Percentiles rank a stretch among this genome's conserved stretches.
phyloP scores from a whole-genome alignment of 2,329 filamentous ascomycete genomes.

The Hypoxylon sp. region DNA sequence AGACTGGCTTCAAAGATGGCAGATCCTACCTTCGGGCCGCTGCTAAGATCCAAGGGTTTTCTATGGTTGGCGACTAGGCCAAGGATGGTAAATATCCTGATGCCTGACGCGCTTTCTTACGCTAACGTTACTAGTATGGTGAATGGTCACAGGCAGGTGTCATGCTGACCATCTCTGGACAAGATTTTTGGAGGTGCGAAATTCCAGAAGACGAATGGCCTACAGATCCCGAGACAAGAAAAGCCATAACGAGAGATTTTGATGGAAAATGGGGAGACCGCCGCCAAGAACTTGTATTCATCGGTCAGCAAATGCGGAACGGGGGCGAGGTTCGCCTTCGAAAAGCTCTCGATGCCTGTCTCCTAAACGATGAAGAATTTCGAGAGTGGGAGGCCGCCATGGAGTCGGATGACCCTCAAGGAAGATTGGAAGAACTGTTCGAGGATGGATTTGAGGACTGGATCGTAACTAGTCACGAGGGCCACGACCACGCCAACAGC shows the following conservation, averaged over 20 bases:
- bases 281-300: constrained; percentile 79
- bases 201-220: constrained; percentile 66
- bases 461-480: constrained; percentile 49
- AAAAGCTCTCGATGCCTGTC: constrained; percentile 67
- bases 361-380: constrained; percentile 72
- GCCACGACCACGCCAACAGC: constrained; percentile 48
- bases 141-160: constrained; percentile 75
- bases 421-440: constrained; percentile 46
- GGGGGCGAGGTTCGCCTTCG: constrained; percentile 59
- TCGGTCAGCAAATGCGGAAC: constrained; percentile 73
- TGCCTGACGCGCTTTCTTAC: not conserved
- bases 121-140: constrained; percentile 56
- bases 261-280: constrained; percentile 75
- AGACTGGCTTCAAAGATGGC: constrained; percentile 67
- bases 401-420: constrained; percentile 41
- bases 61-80: constrained; percentile 71
- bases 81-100: constrained; percentile 52
- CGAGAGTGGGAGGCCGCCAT: constrained; percentile 52
- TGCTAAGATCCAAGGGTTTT: constrained; percentile 74
- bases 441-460: constrained; percentile 53
- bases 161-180: constrained; percentile 71
- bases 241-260: constrained; percentile 63
- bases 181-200: constrained; percentile 70
- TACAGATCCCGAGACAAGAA: constrained; percentile 61
- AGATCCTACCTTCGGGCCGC: constrained; percentile 63